A percentile compares a stretch with the other conserved stretches of the same genome.
Conservation (phyloP, 1,139 yeast genomes). For the Eremothecium gossypii region DNA sequence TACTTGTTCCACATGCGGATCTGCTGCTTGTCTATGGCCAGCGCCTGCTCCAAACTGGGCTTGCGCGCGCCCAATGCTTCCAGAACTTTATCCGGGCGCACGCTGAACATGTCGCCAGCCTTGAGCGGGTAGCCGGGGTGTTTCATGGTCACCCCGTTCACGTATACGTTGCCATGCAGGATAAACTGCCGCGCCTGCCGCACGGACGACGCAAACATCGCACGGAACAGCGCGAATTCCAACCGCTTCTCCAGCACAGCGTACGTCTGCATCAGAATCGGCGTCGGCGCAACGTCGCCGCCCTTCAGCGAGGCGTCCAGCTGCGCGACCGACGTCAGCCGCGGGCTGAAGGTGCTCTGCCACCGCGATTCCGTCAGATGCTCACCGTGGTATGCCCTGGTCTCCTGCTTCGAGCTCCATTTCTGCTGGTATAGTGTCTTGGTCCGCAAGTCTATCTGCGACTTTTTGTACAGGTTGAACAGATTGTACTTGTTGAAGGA, state of each 20-base stretch:
- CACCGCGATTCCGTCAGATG: slow-evolving; percentile 79
- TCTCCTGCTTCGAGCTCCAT: slow-evolving; percentile 84
- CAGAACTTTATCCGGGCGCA: slow-evolving; percentile 77
- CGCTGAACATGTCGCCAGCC: slow-evolving; percentile 82
- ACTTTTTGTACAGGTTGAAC: slow-evolving; percentile 73
- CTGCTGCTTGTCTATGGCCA: slow-evolving; percentile 62
- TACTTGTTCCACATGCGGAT: slow-evolving; percentile 67
- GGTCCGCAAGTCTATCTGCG: slow-evolving; percentile 42
- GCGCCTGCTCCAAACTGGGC: slow-evolving; percentile 62
- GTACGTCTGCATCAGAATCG: slow-evolving; percentile 79
- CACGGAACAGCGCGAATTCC: slow-evolving; percentile 81
- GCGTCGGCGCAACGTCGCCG: slow-evolving; percentile 48
- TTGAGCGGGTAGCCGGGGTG: slow-evolving; percentile 73
- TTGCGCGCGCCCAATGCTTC: slow-evolving; percentile 77
- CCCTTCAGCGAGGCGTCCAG: slow-evolving; percentile 68
- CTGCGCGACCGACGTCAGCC: slow-evolving; percentile 77
- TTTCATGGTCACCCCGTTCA: slow-evolving; percentile 68
- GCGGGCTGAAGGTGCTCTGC: slow-evolving; percentile 62
- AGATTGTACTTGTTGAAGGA: slow-evolving; percentile 89
- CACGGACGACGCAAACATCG: slow-evolving; percentile 87
- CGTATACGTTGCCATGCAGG: slow-evolving; percentile 71
- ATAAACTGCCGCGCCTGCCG: slow-evolving; percentile 92
- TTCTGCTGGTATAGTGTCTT: slow-evolving; percentile 79
- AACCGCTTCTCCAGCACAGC: slow-evolving; percentile 82
- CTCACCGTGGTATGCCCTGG: slow-evolving; percentile 95